A percentile compares a stretch with the other conserved stretches of the same genome.
These are phyloP conservation scores for Auriscalpium microsporum DNA, from an alignment of 768 basidiomycete species.

Conservation along the genomic window DNA sequence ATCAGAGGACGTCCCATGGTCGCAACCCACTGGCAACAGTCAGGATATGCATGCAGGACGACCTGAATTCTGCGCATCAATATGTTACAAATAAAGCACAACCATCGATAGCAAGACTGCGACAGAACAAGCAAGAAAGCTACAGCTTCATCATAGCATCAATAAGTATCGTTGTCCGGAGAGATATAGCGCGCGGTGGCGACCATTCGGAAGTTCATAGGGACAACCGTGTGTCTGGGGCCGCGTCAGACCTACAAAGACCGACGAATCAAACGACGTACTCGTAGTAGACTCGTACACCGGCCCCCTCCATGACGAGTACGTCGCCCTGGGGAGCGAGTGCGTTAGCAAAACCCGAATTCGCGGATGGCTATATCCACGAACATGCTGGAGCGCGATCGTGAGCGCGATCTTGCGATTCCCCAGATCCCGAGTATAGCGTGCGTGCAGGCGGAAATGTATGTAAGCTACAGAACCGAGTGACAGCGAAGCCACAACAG, in stretches of 20 bases:
- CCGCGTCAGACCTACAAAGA: not conserved
- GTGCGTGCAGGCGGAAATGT: conserved; percentile 56
- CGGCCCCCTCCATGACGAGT: conserved; percentile 67
- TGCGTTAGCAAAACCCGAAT: conserved; percentile 3
- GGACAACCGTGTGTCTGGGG: conserved; percentile 63
- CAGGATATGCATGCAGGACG: too few relatives aligned
- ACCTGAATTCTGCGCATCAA: too few relatives aligned
- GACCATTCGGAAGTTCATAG: conserved; percentile 68
- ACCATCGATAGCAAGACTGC: not conserved
- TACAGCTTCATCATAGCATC: too few relatives aligned
- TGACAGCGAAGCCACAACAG: conserved; percentile 65
- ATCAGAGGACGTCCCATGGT: too few relatives aligned
- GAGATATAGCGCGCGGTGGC: conserved; percentile 68
- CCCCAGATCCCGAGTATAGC: conserved; percentile 24
- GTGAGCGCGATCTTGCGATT: conserved; percentile 34
- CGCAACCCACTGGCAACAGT: too few relatives aligned
- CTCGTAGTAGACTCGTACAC: conserved; percentile 65
- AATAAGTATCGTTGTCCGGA: conserved; percentile 14
- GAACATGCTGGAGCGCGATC: conserved; percentile 60
- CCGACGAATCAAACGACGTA: conserved; percentile 24
- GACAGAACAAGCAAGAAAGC: not conserved
- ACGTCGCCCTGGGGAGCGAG: conserved; percentile 47
- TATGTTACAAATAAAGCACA: too few relatives aligned
- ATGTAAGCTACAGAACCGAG: conserved; percentile 74
- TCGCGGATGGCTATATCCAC: conserved; percentile 3